Base-by-base conservation (phyloP, 2,329 filamentous ascomycete species). In the Cladosporium sp. region DNA sequence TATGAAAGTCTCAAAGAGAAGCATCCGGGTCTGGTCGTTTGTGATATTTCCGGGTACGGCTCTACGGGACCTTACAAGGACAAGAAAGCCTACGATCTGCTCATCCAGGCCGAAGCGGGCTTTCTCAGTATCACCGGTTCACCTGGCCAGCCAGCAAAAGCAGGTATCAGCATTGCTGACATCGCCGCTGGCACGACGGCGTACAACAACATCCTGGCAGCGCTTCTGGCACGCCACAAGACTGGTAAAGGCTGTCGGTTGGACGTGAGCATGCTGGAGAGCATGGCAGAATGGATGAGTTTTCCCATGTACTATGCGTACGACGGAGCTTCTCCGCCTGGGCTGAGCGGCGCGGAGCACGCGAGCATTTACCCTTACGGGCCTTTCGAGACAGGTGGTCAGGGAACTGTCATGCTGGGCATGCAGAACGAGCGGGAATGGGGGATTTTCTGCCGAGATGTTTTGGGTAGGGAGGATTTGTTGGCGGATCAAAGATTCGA, bases 341-440 rank as follows among this genome's bases (percentile, higher is more conserved):
- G 60, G 2, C 70, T 72, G 1, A 69, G 69, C 0, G 76, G 77
- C 1, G 75, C 76, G 0, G 70, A 73, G 0, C 77, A 79, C 49
- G 74, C 76, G 0, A 64, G 74, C 0, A 76, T 79, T 6, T 79
- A 78, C 50, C 77, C 77, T 0, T 79, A 79, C 32, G 76, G 76
- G 0, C 75, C 75, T 0, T 79, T 79, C 39, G 63, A 70, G 32
- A 72, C 75, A 0, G 72, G 72, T 0, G 69, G 71, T 13, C 70
- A 69, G 0, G 33, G 43, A 7, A 69, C 72, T 0, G 75, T 79
- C 19, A 78, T 78, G 72, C 62, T 79, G 3, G 77, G 76, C 0
- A 67, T 79, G 7, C 77, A 80, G 54, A 79, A 79, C 46, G 76
- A 78, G 62, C 65, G 76, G 2, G 77, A 79, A 54, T 78, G 76